These are phyloP conservation scores for Pythium coloratum DNA, from an alignment of 352 stramenopile species.

Conservation along the genomic window DNA sequence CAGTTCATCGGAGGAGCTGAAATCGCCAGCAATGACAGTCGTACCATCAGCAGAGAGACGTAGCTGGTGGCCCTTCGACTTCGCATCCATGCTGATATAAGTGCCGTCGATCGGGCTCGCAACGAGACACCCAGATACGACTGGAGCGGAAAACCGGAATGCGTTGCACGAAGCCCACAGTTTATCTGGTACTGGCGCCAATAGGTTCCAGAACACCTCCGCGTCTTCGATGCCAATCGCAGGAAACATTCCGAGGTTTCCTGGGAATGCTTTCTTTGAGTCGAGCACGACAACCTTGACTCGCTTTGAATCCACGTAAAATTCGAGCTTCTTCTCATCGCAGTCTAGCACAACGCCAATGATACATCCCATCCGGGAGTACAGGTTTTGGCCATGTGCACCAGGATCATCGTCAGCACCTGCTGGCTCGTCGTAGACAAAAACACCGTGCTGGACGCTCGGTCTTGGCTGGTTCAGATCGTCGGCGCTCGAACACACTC, in stretches of 20 bases:
- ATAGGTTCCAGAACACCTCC: slow-evolving; percentile 69
- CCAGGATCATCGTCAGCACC: slow-evolving; percentile 11
- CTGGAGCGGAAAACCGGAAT: slow-evolving; percentile 55
- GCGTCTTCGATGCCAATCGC: slow-evolving; percentile 58
- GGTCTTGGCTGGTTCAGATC: slow-evolving; percentile 57
- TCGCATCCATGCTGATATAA: slow-evolving; percentile 63
- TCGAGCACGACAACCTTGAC: slow-evolving; percentile 37
- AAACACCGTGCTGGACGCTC: slow-evolving; percentile 24
- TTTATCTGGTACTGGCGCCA: slow-evolving; percentile 52
- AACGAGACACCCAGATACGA: slow-evolving; percentile 70
- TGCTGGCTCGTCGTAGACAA: slow-evolving; percentile 41
- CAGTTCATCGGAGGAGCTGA: slow-evolving; percentile 37
- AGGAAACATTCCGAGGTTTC: slow-evolving; percentile 41
- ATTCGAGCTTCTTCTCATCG: slow-evolving; percentile 62
- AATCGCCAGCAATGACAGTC: slow-evolving; percentile 57
- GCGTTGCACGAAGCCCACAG: slow-evolving; percentile 49
- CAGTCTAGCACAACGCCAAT: slow-evolving; percentile 68
- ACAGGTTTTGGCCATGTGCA: slow-evolving; percentile 16
- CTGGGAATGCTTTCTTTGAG: slow-evolving; percentile 14
- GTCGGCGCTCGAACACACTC: slow-evolving; percentile 44
- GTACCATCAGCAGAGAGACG: slow-evolving; percentile 50
- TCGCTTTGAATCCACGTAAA: slow-evolving; percentile 45
- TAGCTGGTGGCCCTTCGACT: slow-evolving; percentile 51
- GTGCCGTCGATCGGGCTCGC: slow-evolving; percentile 56
- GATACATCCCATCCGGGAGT: slow-evolving; percentile 35